Base-by-base conservation (phyloP, 1,284 basidiomycete genomes). In the Veloporphyrellus conicus region DNA sequence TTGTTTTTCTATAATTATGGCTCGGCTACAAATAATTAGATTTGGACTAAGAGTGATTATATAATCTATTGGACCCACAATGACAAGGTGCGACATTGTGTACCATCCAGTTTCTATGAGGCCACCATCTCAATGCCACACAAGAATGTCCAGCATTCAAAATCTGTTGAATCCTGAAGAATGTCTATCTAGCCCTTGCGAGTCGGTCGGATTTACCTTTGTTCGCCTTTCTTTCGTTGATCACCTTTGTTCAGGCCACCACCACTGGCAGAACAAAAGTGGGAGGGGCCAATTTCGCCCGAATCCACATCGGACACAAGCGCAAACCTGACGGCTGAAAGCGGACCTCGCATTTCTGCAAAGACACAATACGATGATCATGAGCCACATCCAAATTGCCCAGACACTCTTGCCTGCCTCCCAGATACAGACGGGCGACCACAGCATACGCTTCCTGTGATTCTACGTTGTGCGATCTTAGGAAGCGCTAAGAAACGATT, bases 381-480 rank as follows among this genome's bases (percentile, higher is more conserved):
- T 60, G 71, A 76, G 53, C 69, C 74, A 18, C 87, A 89, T 62
- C 78, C 78, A 20, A 76, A 84, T 60, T 89, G 86, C 58, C 86
- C 86, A 40, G 79, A 88, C 62, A 81, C 81, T 40, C 74, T 89
- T 35, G 76, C 76, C 36, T 89, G 86, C 66, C 74, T 89, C 32
- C 84, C 84, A 32, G 82, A 89, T 61, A 86, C 87, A 31, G 77
- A 81, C 51, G 84, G 79, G 37, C 73, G 84, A 53, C 86, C 86
- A 43, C 84, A 88, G 54, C 86, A 89, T 58, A 89, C 87, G 6
- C 76, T 89, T 37, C 87, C 86, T 31, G 81, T 89, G 48, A 89
- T 89, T 58, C 71, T 89, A 43, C 81, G 86, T 32, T 89, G 87
- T 60, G 84, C 86, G 27, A 89, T 89, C 56, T 71, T 89, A 43